Evolutionary conservation across 2,329 filamentous ascomycete species (phyloP).

Genomic region (Scolecobasidium constrictum): DNA sequence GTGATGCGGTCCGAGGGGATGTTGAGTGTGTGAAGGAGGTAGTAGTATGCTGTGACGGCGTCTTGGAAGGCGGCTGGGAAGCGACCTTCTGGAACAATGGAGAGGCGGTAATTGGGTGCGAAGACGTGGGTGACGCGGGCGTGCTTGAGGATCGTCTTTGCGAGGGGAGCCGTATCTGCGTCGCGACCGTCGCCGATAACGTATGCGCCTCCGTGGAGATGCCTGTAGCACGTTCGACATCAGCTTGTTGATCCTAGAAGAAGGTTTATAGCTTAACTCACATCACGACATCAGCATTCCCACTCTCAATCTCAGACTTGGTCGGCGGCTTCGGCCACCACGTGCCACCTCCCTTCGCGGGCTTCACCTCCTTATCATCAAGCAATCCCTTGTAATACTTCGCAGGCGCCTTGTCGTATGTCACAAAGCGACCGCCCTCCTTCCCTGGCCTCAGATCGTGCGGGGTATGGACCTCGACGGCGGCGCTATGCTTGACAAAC

Average conservation of each 20-base stretch:
- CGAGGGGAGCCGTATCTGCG: constrained; percentile 21
- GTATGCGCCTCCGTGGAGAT: constrained; percentile 40
- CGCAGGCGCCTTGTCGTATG: constrained; percentile 17
- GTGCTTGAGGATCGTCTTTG: constrained; percentile 25
- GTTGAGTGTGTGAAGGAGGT: constrained; percentile 30
- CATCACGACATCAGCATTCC: constrained; percentile 27
- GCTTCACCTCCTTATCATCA: constrained; percentile 22
- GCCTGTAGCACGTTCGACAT: constrained; percentile 14
- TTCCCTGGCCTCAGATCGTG: constrained; percentile 23
- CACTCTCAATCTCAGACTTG: constrained; percentile 10
- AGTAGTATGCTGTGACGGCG: constrained; percentile 33
- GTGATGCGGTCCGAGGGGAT: constrained; percentile 31
- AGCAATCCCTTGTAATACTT: constrained; percentile 22
- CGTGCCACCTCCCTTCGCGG: constrained; percentile 27
- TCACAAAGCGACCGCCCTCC: constrained; percentile 28
- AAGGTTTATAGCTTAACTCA: too few relatives aligned
- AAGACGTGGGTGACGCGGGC: constrained; percentile 29
- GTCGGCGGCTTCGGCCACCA: constrained; percentile 28
- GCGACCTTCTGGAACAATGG: constrained; percentile 29
- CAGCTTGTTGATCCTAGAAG: not conserved
- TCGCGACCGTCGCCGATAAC: constrained; percentile 33
- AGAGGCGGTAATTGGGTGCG: constrained; percentile 37
- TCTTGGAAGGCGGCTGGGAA: constrained; percentile 44
- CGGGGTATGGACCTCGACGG: constrained; percentile 18
- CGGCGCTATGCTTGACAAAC: constrained; percentile 22